Conservation (phyloP, 306 rosid species). For the Trifolium fragiferum region DNA sequence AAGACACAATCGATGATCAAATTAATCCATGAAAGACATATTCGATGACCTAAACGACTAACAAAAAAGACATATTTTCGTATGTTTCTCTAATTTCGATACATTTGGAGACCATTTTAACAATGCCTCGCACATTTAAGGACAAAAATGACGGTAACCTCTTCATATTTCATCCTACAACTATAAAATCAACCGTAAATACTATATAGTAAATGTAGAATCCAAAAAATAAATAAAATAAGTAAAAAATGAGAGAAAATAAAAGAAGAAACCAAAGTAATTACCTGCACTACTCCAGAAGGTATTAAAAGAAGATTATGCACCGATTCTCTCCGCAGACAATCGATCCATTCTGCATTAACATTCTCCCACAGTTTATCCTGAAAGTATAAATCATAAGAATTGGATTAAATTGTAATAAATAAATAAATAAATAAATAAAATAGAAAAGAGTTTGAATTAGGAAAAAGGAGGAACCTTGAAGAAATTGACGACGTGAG, state of each 20-base stretch:
- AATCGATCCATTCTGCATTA: conserved; percentile 81
- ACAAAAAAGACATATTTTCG: no score
- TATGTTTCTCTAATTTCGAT: no score
- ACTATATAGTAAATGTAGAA: no score
- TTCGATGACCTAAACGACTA: no score
- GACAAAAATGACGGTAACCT: neutral
- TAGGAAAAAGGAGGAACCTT: conserved; percentile 41
- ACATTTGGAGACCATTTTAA: neutral
- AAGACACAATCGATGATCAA: no score
- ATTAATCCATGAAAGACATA: no score
- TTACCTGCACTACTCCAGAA: conserved; percentile 75
- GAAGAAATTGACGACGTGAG: conserved; percentile 89
- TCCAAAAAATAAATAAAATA: no score
- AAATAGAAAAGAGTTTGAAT: neutral
- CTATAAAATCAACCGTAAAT: no score
- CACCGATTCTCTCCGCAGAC: conserved; percentile 65
- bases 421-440: neutral
- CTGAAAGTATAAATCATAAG: conserved; percentile 48
- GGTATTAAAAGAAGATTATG: conserved; percentile 78
- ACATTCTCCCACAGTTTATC: conserved; percentile 77
- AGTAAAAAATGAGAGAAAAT: neutral
- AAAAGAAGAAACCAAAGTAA: conserved; percentile 7
- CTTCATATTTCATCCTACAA: neutral
- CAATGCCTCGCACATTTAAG: neutral
- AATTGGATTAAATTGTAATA: neutral